Base-by-base conservation (phyloP, 2,329 filamentous ascomycete species). In the Colletotrichum theobromicola region DNA sequence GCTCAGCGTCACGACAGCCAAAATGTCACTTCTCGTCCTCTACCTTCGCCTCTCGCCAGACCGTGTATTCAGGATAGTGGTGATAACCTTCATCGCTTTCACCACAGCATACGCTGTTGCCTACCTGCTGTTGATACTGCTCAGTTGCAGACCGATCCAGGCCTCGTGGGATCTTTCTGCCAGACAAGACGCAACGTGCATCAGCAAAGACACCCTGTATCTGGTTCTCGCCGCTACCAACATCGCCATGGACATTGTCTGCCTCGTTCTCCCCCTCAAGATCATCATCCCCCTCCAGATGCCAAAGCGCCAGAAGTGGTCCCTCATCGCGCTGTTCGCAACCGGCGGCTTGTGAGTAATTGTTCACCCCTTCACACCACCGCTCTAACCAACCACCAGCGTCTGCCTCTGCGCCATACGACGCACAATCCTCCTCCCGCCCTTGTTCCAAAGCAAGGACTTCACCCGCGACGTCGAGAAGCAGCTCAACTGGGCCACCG, bases 401-500 rank as follows among this genome's bases (percentile, higher is more conserved):
- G 80, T 83, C n/a, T 79, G 81, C 9, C 57, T 78, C 2, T 81
- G 81, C 8, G 79, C 81, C 21, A 81, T 83, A n/a, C 76, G 80
- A 30, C 78, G 81, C 10, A 81, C 81, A 9, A 46, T 78, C 26
- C 78, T 82, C 37, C 78, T 81, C 2, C 75, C 77, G 2, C 79
- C 77, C 3, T 76, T 83, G 5, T 67, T 82, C 16, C 37, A 63
- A 1, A 72, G 77, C 0, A 15, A 46, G 1, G 81, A 83, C 65
- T 82, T 79, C 66, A 81, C 81, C 0, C 82, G 79, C 76, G 55
- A 78, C 5, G 60, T 82, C 1, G 75, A 80, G 0, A 71, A 72
- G 2, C 79, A 82, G 12, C 57, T 86, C 34, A 83, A 88, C 79
- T 76, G 75, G 70, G 74, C 74, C 28, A 68, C 42, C 21, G 55